phyloP scores from a whole-genome alignment of 768 basidiomycete genomes.

The Kwoniella botswanensis region DNA sequence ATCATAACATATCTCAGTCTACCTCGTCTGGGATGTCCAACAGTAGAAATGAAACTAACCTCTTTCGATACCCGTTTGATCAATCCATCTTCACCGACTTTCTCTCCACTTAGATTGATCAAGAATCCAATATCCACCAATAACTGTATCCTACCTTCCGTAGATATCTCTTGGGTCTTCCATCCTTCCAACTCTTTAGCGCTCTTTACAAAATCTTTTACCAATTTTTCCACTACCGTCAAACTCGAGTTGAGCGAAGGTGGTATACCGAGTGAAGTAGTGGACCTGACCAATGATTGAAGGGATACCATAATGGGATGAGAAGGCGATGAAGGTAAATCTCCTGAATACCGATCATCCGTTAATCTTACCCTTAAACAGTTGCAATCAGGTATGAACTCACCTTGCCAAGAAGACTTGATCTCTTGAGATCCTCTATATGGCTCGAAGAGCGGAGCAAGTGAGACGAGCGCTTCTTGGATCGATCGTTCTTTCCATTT shows the following conservation, averaged over 20 bases:
- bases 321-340: conserved; percentile 39
- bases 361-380: conserved; percentile 8
- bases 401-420: conserved; percentile 47
- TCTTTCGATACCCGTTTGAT: conserved; percentile 24
- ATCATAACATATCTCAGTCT: not conserved
- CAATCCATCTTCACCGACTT: conserved; percentile 17
- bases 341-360: conserved; percentile 14
- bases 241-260: conserved; percentile 11
- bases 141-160: conserved; percentile 31
- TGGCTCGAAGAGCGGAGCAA: conserved; percentile 36
- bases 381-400: not conserved
- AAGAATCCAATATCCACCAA: conserved; percentile 46
- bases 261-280: conserved; percentile 40
- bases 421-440: conserved; percentile 32
- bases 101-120: conserved; percentile 27
- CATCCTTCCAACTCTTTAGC: conserved; percentile 41
- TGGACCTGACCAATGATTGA: conserved; percentile 33
- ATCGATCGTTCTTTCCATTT: conserved; percentile 35
- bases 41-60: conserved; percentile 24
- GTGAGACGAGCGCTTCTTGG: conserved; percentile 24
- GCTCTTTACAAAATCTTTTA: conserved; percentile 30
- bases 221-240: conserved; percentile 22
- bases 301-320: conserved; percentile 36
- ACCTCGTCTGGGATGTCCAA: not conserved
- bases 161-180: conserved; percentile 13